Evolutionary conservation across 148 eudicot species (phyloP).

Genomic region (Silene latifolia): DNA sequence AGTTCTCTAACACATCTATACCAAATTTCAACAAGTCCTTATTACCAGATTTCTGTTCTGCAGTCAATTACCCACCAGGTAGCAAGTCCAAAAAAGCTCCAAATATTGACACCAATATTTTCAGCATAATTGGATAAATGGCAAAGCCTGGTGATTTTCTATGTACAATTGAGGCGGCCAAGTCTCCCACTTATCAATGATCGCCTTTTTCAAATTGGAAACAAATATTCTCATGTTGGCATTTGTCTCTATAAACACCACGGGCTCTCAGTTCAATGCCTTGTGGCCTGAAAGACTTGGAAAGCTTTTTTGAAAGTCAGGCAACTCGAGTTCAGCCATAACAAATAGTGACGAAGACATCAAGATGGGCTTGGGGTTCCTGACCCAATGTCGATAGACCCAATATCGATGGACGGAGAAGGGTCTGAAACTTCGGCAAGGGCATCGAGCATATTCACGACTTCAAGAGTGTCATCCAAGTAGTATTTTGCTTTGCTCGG

Average conservation of each 20-base stretch:
- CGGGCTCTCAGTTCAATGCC: background rate
- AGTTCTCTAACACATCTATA: background rate
- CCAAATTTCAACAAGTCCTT: constrained; percentile 23
- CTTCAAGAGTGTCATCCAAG: constrained; percentile 31
- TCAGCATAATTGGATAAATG: constrained; percentile 1
- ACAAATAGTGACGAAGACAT: background rate
- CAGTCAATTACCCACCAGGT: constrained; percentile 24
- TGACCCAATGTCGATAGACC: constrained; percentile 2
- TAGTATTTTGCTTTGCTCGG: constrained; percentile 36
- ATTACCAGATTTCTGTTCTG: constrained; percentile 13
- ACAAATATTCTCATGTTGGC: constrained; percentile 1
- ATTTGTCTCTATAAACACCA: background rate
- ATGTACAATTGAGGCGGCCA: constrained; percentile 19
- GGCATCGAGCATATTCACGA: constrained; percentile 29
- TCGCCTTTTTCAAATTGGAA: constrained; percentile 1
- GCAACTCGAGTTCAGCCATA: too few species aligned
- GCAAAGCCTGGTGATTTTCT: constrained; percentile 16
- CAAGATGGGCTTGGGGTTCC: constrained; percentile 4
- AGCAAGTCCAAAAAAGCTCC: constrained; percentile 3
- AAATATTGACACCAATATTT: constrained; percentile 8
- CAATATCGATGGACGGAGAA: constrained; percentile 9
- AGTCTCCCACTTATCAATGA: constrained; percentile 15
- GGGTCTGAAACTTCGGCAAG: constrained; percentile 32
- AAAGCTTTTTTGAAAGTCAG: too few species aligned
- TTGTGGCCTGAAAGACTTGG: background rate